phyloP scores from a whole-genome alignment of 1,284 basidiomycete genomes.

The Apiotrichum brassicae region DNA sequence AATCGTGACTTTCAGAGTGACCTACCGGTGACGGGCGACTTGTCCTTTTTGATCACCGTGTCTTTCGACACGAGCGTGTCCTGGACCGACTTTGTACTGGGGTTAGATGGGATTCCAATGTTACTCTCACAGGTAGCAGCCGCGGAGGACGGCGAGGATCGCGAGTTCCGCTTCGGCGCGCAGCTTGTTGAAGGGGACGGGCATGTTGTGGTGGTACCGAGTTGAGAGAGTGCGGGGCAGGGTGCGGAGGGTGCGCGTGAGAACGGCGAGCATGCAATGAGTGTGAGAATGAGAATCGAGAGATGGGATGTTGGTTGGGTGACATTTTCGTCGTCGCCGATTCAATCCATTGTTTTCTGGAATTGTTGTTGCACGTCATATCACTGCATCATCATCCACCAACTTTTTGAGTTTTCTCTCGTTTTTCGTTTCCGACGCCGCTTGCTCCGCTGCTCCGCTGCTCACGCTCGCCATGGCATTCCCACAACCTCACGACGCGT shows the following conservation, averaged over 20 bases:
- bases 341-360: too few relatives aligned
- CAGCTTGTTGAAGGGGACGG: constrained; percentile 37
- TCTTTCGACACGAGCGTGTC: constrained; percentile 79
- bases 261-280: neutral
- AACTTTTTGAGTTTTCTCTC: too few relatives aligned
- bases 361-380: too few relatives aligned
- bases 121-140: constrained; percentile 54
- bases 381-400: too few relatives aligned
- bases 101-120: neutral
- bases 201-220: constrained; percentile 10
- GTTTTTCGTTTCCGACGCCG: too few relatives aligned
- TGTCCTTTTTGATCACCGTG: constrained; percentile 85
- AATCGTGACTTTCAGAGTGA: neutral
- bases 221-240: neutral
- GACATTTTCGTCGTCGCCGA: too few relatives aligned
- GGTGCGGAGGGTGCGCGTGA: constrained; percentile 1
- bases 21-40: constrained; percentile 88
- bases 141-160: constrained; percentile 81
- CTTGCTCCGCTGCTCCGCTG: too few relatives aligned
- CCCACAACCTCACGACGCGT: constrained; percentile 20
- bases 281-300: too few relatives aligned
- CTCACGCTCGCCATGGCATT: too few relatives aligned
- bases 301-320: too few relatives aligned
- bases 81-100: constrained; percentile 77
- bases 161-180: constrained; percentile 56